Percentiles rank a stretch among this genome's conserved stretches.
These are phyloP conservation scores for Evansstolkia leycettana DNA, from an alignment of 495 filamentous ascomycete species.

Conservation along the genomic window DNA sequence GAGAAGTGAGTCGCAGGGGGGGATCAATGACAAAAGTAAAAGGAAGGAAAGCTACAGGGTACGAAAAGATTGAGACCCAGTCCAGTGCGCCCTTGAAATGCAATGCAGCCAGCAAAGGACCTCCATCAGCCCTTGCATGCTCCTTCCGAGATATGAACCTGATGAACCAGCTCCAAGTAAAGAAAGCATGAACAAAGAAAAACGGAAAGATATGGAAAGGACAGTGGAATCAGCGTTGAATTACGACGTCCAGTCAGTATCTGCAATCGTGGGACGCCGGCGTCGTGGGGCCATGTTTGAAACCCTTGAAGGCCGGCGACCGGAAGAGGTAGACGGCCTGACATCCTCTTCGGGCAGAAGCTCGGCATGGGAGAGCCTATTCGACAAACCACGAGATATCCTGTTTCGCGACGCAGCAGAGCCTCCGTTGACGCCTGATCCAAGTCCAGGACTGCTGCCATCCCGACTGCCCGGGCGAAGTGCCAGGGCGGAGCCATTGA, in stretches of 20 bases:
- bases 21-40: too few species aligned
- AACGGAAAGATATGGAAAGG: constrained; percentile 2
- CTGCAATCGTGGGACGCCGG: constrained; percentile 24
- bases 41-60: too few species aligned
- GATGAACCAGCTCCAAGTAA: constrained; percentile 3
- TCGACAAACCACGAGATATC: constrained; percentile 30
- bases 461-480: constrained; percentile 39
- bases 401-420: constrained; percentile 28
- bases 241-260: constrained; percentile 26
- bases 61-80: constrained; percentile 4
- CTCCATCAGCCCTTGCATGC: neutral
- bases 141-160: neutral
- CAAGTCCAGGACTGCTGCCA: constrained; percentile 20
- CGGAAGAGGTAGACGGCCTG: constrained; percentile 21
- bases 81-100: constrained; percentile 13
- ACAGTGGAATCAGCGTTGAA: neutral
- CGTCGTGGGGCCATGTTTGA: constrained; percentile 30
- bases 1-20: too few species aligned
- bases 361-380: constrained; percentile 28
- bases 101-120: constrained; percentile 6
- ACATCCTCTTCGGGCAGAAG: constrained; percentile 24
- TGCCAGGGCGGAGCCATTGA: constrained; percentile 26
- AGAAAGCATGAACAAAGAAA: constrained; percentile 5
- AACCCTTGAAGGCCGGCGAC: constrained; percentile 14
- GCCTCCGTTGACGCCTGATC: constrained; percentile 22